phyloP scores from a whole-genome alignment of 2,329 filamentous ascomycete species.

The Ophiocordyceps sinensis region DNA sequence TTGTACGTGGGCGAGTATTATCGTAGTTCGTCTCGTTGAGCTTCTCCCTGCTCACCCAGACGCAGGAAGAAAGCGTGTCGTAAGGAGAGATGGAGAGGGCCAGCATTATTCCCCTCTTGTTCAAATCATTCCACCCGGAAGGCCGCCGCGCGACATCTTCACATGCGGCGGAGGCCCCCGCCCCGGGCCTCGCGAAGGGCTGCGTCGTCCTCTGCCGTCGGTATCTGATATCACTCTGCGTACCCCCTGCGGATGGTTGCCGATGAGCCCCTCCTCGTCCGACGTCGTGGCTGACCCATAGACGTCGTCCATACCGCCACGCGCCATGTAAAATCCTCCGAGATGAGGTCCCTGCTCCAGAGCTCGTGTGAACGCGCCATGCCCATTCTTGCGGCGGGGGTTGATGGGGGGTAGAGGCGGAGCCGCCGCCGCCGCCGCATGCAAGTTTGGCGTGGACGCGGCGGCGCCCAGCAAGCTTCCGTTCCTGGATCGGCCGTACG shows the following conservation, averaged over 20 bases:
- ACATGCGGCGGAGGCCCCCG: conserved; percentile 13
- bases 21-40: conserved; percentile 1
- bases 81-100: background rate
- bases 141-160: conserved; percentile 13
- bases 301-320: background rate
- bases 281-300: conserved; percentile 9
- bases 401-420: conserved; percentile 46
- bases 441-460: conserved; percentile 22
- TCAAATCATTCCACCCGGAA: conserved; percentile 33
- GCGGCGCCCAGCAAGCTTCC: conserved; percentile 18
- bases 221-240: conserved; percentile 29
- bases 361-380: conserved; percentile 21
- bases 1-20: background rate
- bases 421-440: conserved; percentile 18
- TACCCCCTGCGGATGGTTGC: conserved; percentile 22
- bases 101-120: background rate
- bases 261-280: conserved; percentile 22
- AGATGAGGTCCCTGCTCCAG: conserved; percentile 16
- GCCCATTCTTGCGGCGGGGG: conserved; percentile 33
- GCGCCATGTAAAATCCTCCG: background rate
- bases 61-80: background rate
- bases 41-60: background rate
- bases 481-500: conserved; percentile 17
- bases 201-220: conserved; percentile 15
- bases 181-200: conserved; percentile 10